Base-by-base conservation (phyloP, 2,329 filamentous ascomycete species). In the Rachicladosporium sp. region DNA sequence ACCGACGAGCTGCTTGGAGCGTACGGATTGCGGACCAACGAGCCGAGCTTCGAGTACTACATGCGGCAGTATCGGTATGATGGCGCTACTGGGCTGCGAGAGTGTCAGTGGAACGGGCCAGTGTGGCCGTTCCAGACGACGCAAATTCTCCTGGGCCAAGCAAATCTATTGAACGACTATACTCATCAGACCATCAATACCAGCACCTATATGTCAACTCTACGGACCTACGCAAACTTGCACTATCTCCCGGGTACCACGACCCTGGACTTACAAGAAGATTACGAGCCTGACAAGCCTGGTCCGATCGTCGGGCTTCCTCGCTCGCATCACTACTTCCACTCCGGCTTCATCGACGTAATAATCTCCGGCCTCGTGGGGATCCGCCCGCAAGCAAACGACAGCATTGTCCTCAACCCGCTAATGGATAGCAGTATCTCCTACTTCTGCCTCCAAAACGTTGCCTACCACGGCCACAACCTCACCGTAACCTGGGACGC, bases 41-140 rank as follows among this genome's bases (percentile, higher is more conserved):
- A 65, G 36, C 63, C 64, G 1, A 62, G 56, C 31, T 67, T 64
- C 41, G 46, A 67, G 43, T 65, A 66, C 43, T 67, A 64, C 50
- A 66, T 67, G 64, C 54, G 53, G 1, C 62, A 64, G 44, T 64
- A 64, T 44, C 53, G 61, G 6, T 67, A 66, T 40, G 46, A 47
- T 30, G 40, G 38, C 10, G 55, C 61, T 32, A 55, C 54, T 7
- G 50, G 46, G 1, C 45, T 56, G 6, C 54, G 52, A 2, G 64
- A 67, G 37, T 67, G 64, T 37, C 64, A 67, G 35, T 67, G 64
- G 64, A 66, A 67, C 31, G 64, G 64, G 1, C 62, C 64, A 1
- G 54, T 60, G 0, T 67, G 64, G 64, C 63, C 64, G 0, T 67
- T 61, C 41, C 64, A 67, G 42, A 63, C 56, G 0, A 66, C 63